Conservation (phyloP, 129 eudicot species). For the Mikania micrantha region DNA sequence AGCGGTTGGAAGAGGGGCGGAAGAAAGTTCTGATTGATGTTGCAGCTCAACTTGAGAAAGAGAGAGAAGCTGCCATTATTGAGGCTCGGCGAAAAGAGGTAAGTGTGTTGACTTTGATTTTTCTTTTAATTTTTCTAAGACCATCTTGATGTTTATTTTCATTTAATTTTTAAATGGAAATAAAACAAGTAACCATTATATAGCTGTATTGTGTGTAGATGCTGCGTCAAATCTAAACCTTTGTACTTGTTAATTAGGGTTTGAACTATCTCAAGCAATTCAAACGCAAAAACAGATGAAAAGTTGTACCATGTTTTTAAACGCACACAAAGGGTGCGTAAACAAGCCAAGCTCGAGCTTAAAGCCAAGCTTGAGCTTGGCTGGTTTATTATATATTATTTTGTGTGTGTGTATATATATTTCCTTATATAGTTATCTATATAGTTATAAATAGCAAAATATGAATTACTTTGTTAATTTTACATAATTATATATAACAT, state of each 20-base stretch:
- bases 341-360: background rate
- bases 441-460: too few relatives aligned
- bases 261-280: background rate
- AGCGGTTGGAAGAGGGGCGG: conserved; percentile 69
- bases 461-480: too few relatives aligned
- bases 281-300: background rate
- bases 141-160: background rate
- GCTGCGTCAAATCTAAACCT: background rate
- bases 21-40: conserved; percentile 67
- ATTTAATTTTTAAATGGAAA: background rate
- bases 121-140: background rate
- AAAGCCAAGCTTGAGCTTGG: background rate
- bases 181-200: background rate
- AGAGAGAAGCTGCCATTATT: conserved; percentile 81
- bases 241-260: background rate
- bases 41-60: conserved; percentile 87
- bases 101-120: conserved; percentile 22
- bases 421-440: background rate
- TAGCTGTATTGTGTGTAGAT: background rate
- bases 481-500: background rate
- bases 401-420: background rate
- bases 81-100: conserved; percentile 77
- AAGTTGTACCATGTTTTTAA: background rate
- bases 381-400: background rate
- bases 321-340: background rate